Percentiles rank a stretch among this genome's conserved stretches.
These are phyloP conservation scores for Barbatosphaeria neglecta DNA, from an alignment of 495 filamentous ascomycete genomes.

Conservation along the genomic window DNA sequence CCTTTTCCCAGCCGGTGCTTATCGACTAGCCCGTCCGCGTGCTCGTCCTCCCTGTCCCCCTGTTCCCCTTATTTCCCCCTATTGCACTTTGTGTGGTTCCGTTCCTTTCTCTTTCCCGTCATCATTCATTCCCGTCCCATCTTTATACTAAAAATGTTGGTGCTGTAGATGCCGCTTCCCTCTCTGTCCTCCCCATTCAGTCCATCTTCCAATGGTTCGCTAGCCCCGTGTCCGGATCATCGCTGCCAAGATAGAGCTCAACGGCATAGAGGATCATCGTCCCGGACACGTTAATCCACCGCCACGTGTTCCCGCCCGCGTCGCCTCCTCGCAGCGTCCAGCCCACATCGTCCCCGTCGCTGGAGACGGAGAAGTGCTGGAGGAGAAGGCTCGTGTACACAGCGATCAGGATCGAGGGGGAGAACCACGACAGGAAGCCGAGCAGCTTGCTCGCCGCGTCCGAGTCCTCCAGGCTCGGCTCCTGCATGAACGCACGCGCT, in stretches of 20 bases:
- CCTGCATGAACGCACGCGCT: slow-evolving; percentile 67
- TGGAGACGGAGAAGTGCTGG: slow-evolving; percentile 80
- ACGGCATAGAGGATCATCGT: slow-evolving; percentile 85
- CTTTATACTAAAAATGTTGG: neutral
- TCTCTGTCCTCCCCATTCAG: no score
- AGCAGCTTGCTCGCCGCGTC: slow-evolving; percentile 72
- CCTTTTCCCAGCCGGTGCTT: no score
- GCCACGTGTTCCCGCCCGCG: slow-evolving; percentile 73
- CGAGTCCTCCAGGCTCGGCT: slow-evolving; percentile 70
- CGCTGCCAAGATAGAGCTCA: slow-evolving; percentile 72
- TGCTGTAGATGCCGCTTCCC: neutral
- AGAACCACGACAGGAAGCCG: slow-evolving; percentile 80
- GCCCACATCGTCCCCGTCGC: slow-evolving; percentile 54
- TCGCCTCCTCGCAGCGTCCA: slow-evolving; percentile 72
- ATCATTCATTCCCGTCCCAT: neutral
- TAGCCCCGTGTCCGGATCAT: slow-evolving; percentile 56
- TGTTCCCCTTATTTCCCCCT: no score
- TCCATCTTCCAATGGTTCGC: slow-evolving; percentile 88
- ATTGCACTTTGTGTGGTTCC: no score
- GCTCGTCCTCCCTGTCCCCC: no score
- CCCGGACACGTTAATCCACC: slow-evolving; percentile 81
- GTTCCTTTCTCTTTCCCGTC: no score
- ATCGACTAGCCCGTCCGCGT: no score
- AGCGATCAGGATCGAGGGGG: slow-evolving; percentile 80
- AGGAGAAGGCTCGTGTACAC: slow-evolving; percentile 95